Evolutionary conservation across 495 filamentous ascomycete genomes (phyloP), one percentile per base, ranked within the genome.

Genomic region (Friedmanniomyces simplex): DNA sequence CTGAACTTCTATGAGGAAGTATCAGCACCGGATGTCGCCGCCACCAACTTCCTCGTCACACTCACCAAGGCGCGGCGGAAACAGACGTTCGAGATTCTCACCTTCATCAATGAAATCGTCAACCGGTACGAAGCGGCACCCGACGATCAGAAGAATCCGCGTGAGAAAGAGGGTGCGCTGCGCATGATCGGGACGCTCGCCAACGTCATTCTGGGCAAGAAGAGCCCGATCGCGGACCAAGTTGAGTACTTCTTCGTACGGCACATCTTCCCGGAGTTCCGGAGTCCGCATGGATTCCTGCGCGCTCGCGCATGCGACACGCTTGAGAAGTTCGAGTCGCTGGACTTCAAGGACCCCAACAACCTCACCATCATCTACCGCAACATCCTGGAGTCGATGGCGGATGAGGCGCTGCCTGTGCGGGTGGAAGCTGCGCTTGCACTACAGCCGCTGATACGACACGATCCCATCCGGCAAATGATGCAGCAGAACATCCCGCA

Each of bases 401-500:
- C 93, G 6, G 93, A 98, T 68, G 72, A 83, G 20, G 87, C 87
- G 60, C 76, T 98, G 12, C 93, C 93, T 10, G 93, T 98, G 13
- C 82, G 93, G 47, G 94, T 98, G 20, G 91, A 94, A 65, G 93
- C 93, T 14, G 89, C 93, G 28, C 82, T 98, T 49, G 94, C 93
- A 42, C 76, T 98, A 34, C 93, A 98, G 70, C 91, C 94, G 28
- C 76, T 98, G 47, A 97, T 98, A 61, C 81, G 93, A 51, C 93
- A 98, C 72, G 91, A 97, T 58, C 79, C 90, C 58, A 96, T 98
- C 65, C 85, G 90, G 26, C 83, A 80, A 20, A 89, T 84, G 61
- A 97, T 98, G 94, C 89, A 96, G 72, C 82, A 91, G 66, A 96
- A 89, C 70, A 98, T 98, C 54, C 90, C 94, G n/a, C 91, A 95